These are phyloP conservation scores for Tricholoma hemisulphureum DNA, from an alignment of 768 basidiomycete species.

Conservation along the genomic window DNA sequence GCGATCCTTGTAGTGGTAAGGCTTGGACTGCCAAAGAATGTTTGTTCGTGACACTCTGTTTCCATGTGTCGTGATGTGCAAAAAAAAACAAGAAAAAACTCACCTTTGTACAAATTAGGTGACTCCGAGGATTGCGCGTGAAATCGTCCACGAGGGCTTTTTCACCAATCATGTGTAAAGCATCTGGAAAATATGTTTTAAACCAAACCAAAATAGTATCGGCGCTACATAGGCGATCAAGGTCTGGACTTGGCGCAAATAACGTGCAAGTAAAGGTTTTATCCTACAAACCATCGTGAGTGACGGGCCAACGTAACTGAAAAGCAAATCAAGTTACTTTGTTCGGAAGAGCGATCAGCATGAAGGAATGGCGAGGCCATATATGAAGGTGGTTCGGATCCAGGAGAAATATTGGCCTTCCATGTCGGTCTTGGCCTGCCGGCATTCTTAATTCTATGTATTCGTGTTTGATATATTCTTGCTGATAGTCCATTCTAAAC, in stretches of 20 bases:
- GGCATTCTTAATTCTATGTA: constrained; percentile 98
- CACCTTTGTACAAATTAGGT: constrained; percentile 93
- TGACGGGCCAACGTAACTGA: constrained; percentile 17
- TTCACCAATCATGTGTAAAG: constrained; percentile 82
- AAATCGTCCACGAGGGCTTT: constrained; percentile 75
- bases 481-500: constrained; percentile 90
- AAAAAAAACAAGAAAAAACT: constrained; percentile 17
- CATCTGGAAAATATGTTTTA: constrained; percentile 81
- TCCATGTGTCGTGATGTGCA: neutral
- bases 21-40: constrained; percentile 58
- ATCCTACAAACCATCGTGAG: constrained; percentile 58
- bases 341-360: constrained; percentile 98
- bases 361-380: constrained; percentile 98
- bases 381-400: constrained; percentile 97
- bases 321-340: constrained; percentile 55
- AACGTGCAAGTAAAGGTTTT: constrained; percentile 96
- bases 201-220: constrained; percentile 73
- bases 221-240: constrained; percentile 63
- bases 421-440: constrained; percentile 61
- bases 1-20: constrained; percentile 89
- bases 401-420: constrained; percentile 71
- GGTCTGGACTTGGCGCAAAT: constrained; percentile 80
- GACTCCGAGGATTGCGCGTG: constrained; percentile 78
- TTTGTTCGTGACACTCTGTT: constrained; percentile 23
- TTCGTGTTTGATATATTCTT: constrained; percentile 93